Percentiles rank a stretch among this genome's conserved stretches.
These are phyloP conservation scores for Kondoa malvinella DNA, from an alignment of 768 basidiomycete species.

Conservation along the genomic window DNA sequence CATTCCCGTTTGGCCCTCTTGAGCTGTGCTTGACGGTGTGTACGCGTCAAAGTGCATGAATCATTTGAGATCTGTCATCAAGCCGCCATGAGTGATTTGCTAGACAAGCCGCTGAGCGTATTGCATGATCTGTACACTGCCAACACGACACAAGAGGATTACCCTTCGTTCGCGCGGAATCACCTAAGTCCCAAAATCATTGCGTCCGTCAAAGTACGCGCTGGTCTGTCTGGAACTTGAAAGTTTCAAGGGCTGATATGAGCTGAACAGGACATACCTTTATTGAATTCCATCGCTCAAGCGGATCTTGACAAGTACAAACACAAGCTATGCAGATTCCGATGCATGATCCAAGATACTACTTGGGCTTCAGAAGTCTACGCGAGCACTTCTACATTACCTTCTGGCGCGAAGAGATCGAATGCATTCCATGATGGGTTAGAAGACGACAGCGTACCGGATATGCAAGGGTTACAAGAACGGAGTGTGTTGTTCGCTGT, in stretches of 20 bases:
- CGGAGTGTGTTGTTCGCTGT: constrained; percentile 6
- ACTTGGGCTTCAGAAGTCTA: constrained; percentile 27
- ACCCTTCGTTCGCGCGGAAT: too few relatives aligned
- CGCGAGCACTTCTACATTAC: constrained; percentile 3
- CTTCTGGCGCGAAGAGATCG: background rate
- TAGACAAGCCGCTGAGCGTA: background rate
- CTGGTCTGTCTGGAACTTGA: too few relatives aligned
- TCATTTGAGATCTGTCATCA: too few relatives aligned
- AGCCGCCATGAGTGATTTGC: background rate
- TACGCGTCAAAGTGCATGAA: background rate
- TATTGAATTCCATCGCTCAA: background rate
- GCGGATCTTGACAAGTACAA: background rate
- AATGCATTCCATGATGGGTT: background rate
- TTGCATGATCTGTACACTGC: background rate
- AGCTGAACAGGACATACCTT: background rate
- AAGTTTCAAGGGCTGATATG: background rate
- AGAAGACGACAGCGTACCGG: background rate
- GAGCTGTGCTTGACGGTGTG: background rate
- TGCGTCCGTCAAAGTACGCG: too few relatives aligned
- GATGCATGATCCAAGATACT: constrained; percentile 30
- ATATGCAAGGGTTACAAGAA: constrained; percentile 17
- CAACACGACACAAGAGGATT: too few relatives aligned
- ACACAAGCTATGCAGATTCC: constrained; percentile 24
- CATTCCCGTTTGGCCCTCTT: background rate
- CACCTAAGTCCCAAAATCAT: too few relatives aligned